Evolutionary conservation across 345 rosid species (phyloP).

Genomic region (Iberis pinnata): DNA sequence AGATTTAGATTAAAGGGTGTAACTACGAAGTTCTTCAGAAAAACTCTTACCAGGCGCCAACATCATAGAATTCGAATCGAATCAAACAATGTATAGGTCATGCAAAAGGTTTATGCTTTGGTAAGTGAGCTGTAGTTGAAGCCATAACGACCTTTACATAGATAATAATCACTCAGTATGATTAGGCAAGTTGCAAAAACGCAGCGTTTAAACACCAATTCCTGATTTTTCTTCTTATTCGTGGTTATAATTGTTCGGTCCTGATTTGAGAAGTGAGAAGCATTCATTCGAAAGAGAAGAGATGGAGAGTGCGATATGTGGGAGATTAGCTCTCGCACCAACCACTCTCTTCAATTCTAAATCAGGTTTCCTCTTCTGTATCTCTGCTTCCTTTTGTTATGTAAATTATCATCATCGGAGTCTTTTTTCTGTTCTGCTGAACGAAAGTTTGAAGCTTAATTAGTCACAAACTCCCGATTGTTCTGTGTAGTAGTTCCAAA

Average conservation of each 20-base stretch:
- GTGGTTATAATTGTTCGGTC: slow-evolving; percentile 29
- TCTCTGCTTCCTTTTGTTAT: background rate
- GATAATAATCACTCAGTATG: too few relatives aligned
- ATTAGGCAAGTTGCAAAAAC: slow-evolving; percentile 7
- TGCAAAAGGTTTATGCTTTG: too few relatives aligned
- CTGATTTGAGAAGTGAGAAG: slow-evolving; percentile 21
- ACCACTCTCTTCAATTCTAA: slow-evolving; percentile 48
- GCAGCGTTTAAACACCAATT: slow-evolving; percentile 29
- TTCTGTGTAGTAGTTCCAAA: background rate
- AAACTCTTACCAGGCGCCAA: too few relatives aligned
- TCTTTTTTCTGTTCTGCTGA: background rate
- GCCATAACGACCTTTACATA: too few relatives aligned
- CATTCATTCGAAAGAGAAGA: slow-evolving; percentile 22
- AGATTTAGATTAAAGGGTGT: too few relatives aligned
- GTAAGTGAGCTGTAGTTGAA: too few relatives aligned
- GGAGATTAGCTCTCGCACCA: slow-evolving; percentile 72
- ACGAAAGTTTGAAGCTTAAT: slow-evolving; percentile 11
- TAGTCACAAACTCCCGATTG: background rate
- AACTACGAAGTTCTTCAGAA: too few relatives aligned
- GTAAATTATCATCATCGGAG: too few relatives aligned
- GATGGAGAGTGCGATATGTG: slow-evolving; percentile 67
- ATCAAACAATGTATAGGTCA: too few relatives aligned
- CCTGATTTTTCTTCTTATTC: background rate
- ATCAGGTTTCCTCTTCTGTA: slow-evolving; percentile 38
- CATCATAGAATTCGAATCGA: too few relatives aligned